Conservation (phyloP, 1,284 basidiomycete species). For the Pascua guehoae region DNA sequence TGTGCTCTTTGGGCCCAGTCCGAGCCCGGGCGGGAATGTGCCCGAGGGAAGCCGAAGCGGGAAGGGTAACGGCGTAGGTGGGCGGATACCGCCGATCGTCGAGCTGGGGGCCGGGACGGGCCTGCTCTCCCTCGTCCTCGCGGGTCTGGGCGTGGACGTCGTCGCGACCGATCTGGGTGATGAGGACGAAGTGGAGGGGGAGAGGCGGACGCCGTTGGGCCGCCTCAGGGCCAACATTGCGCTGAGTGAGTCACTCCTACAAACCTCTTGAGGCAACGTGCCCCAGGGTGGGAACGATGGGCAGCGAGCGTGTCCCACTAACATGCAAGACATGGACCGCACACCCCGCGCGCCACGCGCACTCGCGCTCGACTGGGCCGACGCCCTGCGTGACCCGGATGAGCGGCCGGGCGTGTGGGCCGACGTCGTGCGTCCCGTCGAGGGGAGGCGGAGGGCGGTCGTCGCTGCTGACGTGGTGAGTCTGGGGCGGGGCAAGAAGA, state of each 20-base stretch:
- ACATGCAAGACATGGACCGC: neutral
- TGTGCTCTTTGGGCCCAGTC: constrained; percentile 5
- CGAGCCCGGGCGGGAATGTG: neutral
- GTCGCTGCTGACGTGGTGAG: constrained; percentile 49
- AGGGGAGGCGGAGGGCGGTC: constrained; percentile 21
- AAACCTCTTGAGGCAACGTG: neutral
- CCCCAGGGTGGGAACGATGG: too few species aligned
- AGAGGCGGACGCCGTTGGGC: constrained; percentile 33
- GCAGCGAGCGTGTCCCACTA: too few species aligned
- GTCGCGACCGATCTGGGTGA: constrained; percentile 58
- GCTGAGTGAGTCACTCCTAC: constrained; percentile 28
- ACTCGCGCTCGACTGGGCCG: constrained; percentile 36
- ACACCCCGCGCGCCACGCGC: neutral
- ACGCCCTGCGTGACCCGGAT: constrained; percentile 11
- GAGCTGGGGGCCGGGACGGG: constrained; percentile 50
- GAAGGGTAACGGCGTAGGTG: too few species aligned
- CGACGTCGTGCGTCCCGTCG: constrained; percentile 6
- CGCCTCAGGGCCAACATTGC: constrained; percentile 33
- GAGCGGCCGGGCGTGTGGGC: constrained; percentile 27
- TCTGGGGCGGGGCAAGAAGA: too few species aligned
- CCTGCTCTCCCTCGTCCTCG: constrained; percentile 42
- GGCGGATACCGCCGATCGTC: constrained; percentile 17
- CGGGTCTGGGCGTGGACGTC: constrained; percentile 59
- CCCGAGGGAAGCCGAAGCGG: neutral
- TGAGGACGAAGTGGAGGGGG: constrained; percentile 45